These are phyloP conservation scores for Fraxinus floribunda DNA, from an alignment of 305 asterid genomes.

Conservation along the genomic window DNA sequence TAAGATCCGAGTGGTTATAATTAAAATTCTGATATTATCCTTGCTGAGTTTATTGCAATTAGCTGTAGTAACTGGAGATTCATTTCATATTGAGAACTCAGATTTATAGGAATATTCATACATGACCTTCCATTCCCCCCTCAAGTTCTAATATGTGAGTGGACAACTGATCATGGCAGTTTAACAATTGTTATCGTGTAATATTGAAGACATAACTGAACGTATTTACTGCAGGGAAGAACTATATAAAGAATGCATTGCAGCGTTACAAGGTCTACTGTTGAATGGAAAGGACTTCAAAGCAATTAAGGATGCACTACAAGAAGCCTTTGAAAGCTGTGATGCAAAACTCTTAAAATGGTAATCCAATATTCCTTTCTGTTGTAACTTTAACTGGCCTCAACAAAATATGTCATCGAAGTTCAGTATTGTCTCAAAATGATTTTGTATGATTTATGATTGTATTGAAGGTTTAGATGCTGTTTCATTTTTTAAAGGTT, in stretches of 20 bases:
- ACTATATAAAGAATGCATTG: constrained; percentile 70
- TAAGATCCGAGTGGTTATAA: background rate
- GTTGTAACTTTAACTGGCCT: background rate
- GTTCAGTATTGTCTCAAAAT: constrained; percentile 30
- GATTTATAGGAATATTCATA: background rate
- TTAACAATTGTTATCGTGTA: background rate
- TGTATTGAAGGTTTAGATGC: constrained; percentile 60
- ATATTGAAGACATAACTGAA: background rate
- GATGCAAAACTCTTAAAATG: constrained; percentile 70
- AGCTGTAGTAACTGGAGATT: background rate
- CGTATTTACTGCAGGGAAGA: constrained; percentile 61
- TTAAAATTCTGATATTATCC: background rate
- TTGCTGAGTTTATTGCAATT: background rate
- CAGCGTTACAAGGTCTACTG: constrained; percentile 63
- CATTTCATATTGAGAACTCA: background rate
- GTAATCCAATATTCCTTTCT: constrained; percentile 37
- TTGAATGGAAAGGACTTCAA: constrained; percentile 56
- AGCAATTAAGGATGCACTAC: constrained; percentile 56
- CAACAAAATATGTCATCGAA: constrained; percentile 3
- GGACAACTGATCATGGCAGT: background rate
- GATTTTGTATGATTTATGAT: constrained; percentile 40
- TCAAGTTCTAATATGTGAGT: background rate
- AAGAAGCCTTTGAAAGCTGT: constrained; percentile 67
- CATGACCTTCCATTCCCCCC: background rate
- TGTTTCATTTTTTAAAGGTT: constrained; percentile 87